phyloP scores from a whole-genome alignment of 805 yeast genomes.

The Kazachstania kunashirensis region DNA sequence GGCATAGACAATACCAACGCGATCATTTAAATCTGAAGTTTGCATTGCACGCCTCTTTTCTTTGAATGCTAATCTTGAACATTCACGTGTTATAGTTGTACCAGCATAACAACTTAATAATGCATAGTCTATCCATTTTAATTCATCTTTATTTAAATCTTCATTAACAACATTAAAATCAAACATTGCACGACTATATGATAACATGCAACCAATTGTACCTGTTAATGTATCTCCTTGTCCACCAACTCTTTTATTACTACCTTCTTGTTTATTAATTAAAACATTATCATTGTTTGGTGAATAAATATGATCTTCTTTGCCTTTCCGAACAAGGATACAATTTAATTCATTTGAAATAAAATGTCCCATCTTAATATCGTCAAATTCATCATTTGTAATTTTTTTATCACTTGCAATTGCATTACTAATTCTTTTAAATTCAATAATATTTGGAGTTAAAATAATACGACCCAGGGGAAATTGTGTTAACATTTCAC shows the following conservation, averaged over 20 bases:
- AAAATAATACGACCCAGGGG: slow-evolving; percentile 55
- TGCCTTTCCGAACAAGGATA: slow-evolving; percentile 56
- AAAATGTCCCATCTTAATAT: slow-evolving; percentile 18
- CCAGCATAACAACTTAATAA: slow-evolving; percentile 66
- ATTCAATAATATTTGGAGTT: slow-evolving; percentile 89
- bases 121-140: slow-evolving; percentile 29
- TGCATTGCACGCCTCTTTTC: slow-evolving; percentile 70
- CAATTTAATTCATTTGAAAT: slow-evolving; percentile 22
- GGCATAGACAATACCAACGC: slow-evolving; percentile 54
- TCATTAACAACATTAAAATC: slow-evolving; percentile 44
- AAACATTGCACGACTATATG: slow-evolving; percentile 68
- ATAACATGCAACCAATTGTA: slow-evolving; percentile 66
- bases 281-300: slow-evolving; percentile 40
- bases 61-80: slow-evolving; percentile 56
- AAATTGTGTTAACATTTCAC: slow-evolving; percentile 33
- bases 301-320: slow-evolving; percentile 40
- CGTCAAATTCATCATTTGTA: slow-evolving; percentile 9
- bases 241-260: slow-evolving; percentile 81
- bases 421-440: slow-evolving; percentile 52
- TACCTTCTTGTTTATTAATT: slow-evolving; percentile 45
- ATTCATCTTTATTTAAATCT: neutral
- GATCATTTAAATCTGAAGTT: slow-evolving; percentile 68
- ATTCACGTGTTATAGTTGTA: slow-evolving; percentile 51
- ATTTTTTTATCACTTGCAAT: slow-evolving; percentile 16
- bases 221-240: slow-evolving; percentile 95